A percentile compares a stretch with the other conserved stretches of the same genome.
These are phyloP conservation scores for Aspergillus affinis DNA, from an alignment of 495 filamentous ascomycete species.

Conservation along the genomic window DNA sequence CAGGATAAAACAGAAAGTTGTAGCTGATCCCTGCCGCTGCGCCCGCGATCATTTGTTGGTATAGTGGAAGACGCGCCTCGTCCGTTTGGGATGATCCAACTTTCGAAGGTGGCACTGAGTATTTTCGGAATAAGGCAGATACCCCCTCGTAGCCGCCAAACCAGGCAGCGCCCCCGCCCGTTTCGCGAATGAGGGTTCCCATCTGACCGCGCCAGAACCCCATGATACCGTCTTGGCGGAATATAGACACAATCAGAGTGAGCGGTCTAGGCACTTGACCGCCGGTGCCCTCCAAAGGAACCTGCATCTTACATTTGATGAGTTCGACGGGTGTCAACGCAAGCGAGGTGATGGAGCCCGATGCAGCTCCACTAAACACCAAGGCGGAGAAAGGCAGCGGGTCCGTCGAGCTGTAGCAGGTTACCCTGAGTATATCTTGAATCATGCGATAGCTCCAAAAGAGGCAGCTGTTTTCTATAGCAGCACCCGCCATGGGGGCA, in stretches of 20 bases:
- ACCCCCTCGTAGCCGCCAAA: conserved; percentile 90
- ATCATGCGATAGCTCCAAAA: conserved; percentile 83
- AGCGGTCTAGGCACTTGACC: conserved; percentile 49
- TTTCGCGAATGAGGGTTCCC: conserved; percentile 91
- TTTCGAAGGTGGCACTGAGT: conserved; percentile 25
- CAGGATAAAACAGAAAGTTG: conserved; percentile 95
- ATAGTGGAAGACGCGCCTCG: conserved; percentile 43
- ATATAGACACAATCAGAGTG: conserved; percentile 70
- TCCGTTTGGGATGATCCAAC: conserved; percentile 6
- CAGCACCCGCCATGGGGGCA: conserved; percentile 87
- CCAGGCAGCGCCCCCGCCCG: conserved; percentile 91
- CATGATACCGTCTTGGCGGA: conserved; percentile 71
- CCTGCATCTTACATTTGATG: conserved; percentile 98
- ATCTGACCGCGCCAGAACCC: conserved; percentile 96
- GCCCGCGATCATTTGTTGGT: conserved; percentile 83
- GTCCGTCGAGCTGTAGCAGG: conserved; percentile 50
- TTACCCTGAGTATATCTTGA: conserved; percentile 64
- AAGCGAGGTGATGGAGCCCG: conserved; percentile 88
- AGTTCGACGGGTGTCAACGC: conserved; percentile 94
- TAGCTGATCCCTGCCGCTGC: conserved; percentile 90
- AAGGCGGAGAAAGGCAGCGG: conserved; percentile 70
- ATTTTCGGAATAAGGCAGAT: conserved; percentile 59
- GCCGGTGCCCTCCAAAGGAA: conserved; percentile 50
- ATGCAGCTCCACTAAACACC: conserved; percentile 72
- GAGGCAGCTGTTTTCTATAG: conserved; percentile 87